phyloP scores from a whole-genome alignment of 306 rosid species.

The Quercus suber region DNA sequence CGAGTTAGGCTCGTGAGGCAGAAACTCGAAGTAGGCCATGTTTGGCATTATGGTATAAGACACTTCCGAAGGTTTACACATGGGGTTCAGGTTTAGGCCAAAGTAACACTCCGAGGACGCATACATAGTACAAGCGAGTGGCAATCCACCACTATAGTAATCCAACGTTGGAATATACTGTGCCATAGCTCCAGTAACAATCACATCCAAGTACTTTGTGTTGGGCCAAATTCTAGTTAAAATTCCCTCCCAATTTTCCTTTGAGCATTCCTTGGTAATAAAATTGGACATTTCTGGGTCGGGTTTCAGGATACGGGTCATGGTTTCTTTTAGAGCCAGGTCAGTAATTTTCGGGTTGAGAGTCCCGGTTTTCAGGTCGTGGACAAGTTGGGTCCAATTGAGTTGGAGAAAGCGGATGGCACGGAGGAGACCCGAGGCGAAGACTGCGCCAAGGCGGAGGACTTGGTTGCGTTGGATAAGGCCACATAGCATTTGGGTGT shows the following conservation, averaged over 20 bases:
- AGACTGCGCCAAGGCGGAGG: conserved; percentile 60
- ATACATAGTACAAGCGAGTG: conserved; percentile 59
- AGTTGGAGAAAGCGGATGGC: conserved; percentile 55
- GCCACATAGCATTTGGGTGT: conserved; percentile 58
- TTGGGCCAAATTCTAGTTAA: conserved; percentile 54
- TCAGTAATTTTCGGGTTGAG: conserved; percentile 36
- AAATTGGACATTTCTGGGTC: conserved; percentile 32
- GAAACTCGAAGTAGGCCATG: conserved; percentile 63
- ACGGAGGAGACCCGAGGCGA: conserved; percentile 61
- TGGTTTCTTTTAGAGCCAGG: conserved; percentile 21
- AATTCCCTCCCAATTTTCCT: conserved; percentile 55
- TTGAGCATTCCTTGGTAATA: conserved; percentile 30
- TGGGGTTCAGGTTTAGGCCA: conserved; percentile 56
- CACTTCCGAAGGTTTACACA: conserved; percentile 48
- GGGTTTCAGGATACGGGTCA: conserved; percentile 25
- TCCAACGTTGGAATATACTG: conserved; percentile 63
- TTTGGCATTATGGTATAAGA: conserved; percentile 63
- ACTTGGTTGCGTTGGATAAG: conserved; percentile 42
- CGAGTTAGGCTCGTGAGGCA: conserved; percentile 41
- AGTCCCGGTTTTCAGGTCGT: conserved; percentile 34
- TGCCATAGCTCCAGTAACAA: conserved; percentile 65
- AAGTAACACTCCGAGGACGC: conserved; percentile 59
- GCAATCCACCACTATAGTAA: conserved; percentile 48
- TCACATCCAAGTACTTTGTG: conserved; percentile 53
- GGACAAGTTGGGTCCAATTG: conserved; percentile 41